Percentiles rank a stretch among this genome's conserved stretches.
phyloP scores from a whole-genome alignment of 2,329 filamentous ascomycete genomes.

The Fusarium chuoi region DNA sequence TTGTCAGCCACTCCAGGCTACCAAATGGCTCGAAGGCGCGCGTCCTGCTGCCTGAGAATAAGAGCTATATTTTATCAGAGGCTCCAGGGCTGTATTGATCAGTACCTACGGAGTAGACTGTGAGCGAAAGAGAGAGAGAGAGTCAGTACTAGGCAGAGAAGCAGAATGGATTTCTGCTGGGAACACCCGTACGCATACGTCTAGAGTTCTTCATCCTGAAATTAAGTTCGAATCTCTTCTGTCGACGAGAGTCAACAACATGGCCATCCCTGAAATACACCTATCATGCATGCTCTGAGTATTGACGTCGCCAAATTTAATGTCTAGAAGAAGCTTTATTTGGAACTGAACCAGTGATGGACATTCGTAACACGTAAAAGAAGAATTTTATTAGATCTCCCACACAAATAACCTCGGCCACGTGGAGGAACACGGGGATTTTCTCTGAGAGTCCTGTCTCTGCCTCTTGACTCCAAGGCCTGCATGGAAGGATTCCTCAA shows the following conservation, averaged over 20 bases:
- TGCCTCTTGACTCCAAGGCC: background rate
- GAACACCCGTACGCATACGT: background rate
- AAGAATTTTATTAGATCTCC: background rate
- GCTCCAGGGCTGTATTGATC: background rate
- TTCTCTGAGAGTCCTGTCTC: background rate
- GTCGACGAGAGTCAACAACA: background rate
- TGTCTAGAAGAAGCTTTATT: background rate
- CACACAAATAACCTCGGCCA: background rate
- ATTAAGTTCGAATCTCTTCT: background rate
- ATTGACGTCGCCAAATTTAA: background rate
- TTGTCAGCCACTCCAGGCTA: slow-evolving; percentile 33
- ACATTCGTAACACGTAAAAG: background rate
- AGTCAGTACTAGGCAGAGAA: background rate
- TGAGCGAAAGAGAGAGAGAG: background rate
- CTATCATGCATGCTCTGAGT: background rate
- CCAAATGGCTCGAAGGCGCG: slow-evolving; percentile 32
- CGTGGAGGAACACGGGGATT: background rate
- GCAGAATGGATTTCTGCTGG: background rate
- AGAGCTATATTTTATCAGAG: background rate
- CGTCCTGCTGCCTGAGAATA: slow-evolving; percentile 29
- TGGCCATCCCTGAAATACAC: background rate
- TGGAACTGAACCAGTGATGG: background rate
- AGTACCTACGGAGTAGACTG: background rate
- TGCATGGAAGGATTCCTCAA: background rate
- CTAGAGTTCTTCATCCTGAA: background rate